Evolutionary conservation across 2,329 filamentous ascomycete genomes (phyloP).

Genomic region (Ilyonectria robusta): DNA sequence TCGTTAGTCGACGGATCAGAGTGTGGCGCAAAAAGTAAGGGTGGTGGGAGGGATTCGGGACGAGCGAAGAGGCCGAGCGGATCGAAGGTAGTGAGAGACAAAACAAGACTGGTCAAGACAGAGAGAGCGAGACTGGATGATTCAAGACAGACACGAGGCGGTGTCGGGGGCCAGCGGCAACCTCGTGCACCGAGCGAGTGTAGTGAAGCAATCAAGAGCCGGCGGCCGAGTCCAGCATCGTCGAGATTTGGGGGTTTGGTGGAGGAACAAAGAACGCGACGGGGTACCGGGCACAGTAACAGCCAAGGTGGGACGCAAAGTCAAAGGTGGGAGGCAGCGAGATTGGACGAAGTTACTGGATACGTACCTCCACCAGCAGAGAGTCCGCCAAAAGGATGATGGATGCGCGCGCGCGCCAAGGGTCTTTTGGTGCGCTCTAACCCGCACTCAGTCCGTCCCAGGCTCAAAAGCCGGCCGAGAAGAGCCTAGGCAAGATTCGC

Average conservation of each 20-base stretch:
- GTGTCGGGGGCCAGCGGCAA: constrained; percentile 7
- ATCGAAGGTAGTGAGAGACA: constrained; percentile 31
- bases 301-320: constrained; percentile 2
- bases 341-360: constrained; percentile 19
- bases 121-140: constrained; percentile 16
- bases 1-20: constrained; percentile 36
- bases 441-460: constrained; percentile 18
- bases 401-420: constrained; percentile 23
- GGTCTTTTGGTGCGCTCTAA: constrained; percentile 18
- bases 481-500: constrained; percentile 25
- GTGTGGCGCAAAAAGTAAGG: constrained; percentile 40
- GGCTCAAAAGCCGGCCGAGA: constrained; percentile 20
- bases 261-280: constrained; percentile 12
- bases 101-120: constrained; percentile 18
- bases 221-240: background rate
- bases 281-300: constrained; percentile 2
- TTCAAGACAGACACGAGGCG: constrained; percentile 15
- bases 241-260: constrained; percentile 6
- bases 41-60: constrained; percentile 27
- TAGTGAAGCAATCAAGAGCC: constrained; percentile 14
- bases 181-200: constrained; percentile 5
- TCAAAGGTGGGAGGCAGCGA: constrained; percentile 1
- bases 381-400: constrained; percentile 20
- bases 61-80: constrained; percentile 34
- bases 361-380: constrained; percentile 22